Percentiles rank a stretch among this genome's conserved stretches.
phyloP scores from a whole-genome alignment of 2,329 filamentous ascomycete genomes.

The Gnomoniopsis sp. region DNA sequence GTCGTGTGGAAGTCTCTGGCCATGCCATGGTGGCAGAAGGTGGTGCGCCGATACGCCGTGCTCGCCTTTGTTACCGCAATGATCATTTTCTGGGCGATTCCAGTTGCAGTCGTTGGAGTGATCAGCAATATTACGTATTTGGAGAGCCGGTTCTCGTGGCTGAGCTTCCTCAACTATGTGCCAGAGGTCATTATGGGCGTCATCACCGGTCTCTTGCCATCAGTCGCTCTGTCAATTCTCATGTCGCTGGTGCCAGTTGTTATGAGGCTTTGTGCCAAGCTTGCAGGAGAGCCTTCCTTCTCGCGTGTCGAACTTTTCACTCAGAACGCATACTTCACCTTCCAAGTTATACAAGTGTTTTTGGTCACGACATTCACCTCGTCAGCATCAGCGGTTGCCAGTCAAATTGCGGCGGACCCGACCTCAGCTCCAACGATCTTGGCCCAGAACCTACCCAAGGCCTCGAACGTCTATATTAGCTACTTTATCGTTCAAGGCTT shows the following conservation, averaged over 20 bases:
- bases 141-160: slow-evolving; percentile 40
- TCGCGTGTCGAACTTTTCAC: slow-evolving; percentile 83
- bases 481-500: slow-evolving; percentile 94
- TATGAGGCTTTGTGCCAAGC: slow-evolving; percentile 76
- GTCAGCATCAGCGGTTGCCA: slow-evolving; percentile 68
- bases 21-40: slow-evolving; percentile 82
- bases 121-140: slow-evolving; percentile 82
- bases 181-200: slow-evolving; percentile 73
- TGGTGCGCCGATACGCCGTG: slow-evolving; percentile 68
- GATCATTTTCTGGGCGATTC: slow-evolving; percentile 82
- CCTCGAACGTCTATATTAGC: slow-evolving; percentile 91
- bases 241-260: slow-evolving; percentile 84
- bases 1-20: slow-evolving; percentile 84
- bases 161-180: slow-evolving; percentile 65
- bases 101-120: slow-evolving; percentile 74
- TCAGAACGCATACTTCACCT: slow-evolving; percentile 87
- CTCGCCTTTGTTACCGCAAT: slow-evolving; percentile 70
- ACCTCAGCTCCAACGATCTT: slow-evolving; percentile 60
- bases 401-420: slow-evolving; percentile 62
- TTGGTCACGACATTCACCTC: slow-evolving; percentile 80
- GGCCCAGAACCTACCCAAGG: slow-evolving; percentile 70
- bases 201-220: slow-evolving; percentile 79
- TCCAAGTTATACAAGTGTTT: slow-evolving; percentile 91
- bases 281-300: slow-evolving; percentile 75
- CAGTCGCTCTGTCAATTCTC: slow-evolving; percentile 73